Base-by-base conservation (phyloP, 148 eudicot species). In the Diospyros lotus region DNA sequence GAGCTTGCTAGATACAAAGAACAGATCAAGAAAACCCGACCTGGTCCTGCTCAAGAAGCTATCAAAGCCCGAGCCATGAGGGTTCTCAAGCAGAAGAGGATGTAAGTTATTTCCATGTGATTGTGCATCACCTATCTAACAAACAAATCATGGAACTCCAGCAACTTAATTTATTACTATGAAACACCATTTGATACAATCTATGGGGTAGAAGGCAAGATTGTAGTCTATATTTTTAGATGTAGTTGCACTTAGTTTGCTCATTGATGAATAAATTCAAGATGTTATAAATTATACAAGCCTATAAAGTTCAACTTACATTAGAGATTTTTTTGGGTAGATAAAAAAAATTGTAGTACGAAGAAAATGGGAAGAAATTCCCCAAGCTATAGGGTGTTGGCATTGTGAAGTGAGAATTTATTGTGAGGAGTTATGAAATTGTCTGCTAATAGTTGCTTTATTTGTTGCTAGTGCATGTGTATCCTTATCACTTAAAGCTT, bases 11-110 rank as follows among this genome's bases (percentile, higher is more conserved):
- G 87, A 82, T 92, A 84, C 76, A 95, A 82, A 84, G 98, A 95
- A 52, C 98, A 95, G 88, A 87, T 95, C 45, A 92, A 95, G 88
- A 95, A 84, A 86, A 95, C 97, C 46, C 84, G 97, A 9, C 96
- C 97, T 62, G 98, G 98, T 75, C 96, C 98, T 78, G 96, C 97
- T 55, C 98, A 92, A 76, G 98, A 95, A 77, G 97, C 97, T 73
- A 90, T 92, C 4, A 95, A 92, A 84, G 96, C 97, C 82, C 87
- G 98, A 73, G 97, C 97, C 15, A 90, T 90, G 94, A 90, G 94
- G 82, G 93, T 95, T 71, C 91, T 92, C 75, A 95, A 95, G 85
- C 98, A 95, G 73, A 95, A 92, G 75, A 85, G 88, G 73, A 92
- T 95, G 98, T 95, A 83, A 75, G 96, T 59, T 48, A 58, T 75